Evolutionary conservation across 805 yeast genomes (phyloP).

Genomic region (Saccharomycopsis javanensis): DNA sequence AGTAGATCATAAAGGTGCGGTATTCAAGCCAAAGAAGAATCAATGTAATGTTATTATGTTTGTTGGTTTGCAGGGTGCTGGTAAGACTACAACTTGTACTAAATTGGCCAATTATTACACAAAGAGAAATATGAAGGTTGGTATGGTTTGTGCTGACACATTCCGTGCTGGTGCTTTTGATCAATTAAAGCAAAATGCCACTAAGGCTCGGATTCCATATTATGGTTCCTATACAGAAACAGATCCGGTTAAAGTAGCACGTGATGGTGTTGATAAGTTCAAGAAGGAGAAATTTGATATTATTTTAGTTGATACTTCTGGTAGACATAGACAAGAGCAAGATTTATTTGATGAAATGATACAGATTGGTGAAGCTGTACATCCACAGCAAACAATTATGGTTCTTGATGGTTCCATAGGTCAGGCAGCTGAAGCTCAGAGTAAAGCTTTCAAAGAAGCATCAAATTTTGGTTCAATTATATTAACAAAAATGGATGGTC

Average conservation of each 20-base stretch:
- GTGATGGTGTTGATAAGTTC: constrained; percentile 86
- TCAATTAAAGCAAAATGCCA: constrained; percentile 95
- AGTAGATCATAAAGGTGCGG: constrained; percentile 56
- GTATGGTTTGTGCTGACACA: constrained; percentile 97
- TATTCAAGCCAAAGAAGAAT: constrained; percentile 82
- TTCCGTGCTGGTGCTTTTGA: constrained; percentile 99
- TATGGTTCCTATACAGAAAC: constrained; percentile 94
- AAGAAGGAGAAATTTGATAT: constrained; percentile 85
- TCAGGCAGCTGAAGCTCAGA: constrained; percentile 95
- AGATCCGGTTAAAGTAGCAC: constrained; percentile 87
- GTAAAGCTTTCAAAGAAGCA: constrained; percentile 86
- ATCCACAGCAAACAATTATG: constrained; percentile 96
- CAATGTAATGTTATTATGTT: constrained; percentile 80
- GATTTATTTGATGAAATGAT: constrained; percentile 91
- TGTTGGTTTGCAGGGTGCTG: constrained; percentile 98
- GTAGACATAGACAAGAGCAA: constrained; percentile 93
- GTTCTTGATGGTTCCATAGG: constrained; percentile 96
- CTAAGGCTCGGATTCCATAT: constrained; percentile 87
- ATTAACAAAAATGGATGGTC: constrained; percentile 95
- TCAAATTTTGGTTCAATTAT: constrained; percentile 92
- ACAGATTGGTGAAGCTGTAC: constrained; percentile 77
- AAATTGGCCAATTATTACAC: constrained; percentile 92
- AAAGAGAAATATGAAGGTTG: constrained; percentile 87
- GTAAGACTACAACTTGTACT: constrained; percentile 96
- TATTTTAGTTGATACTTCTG: constrained; percentile 94